These are phyloP conservation scores for Aquilaria agallochum DNA, from an alignment of 441 rosid species.

Conservation along the genomic window DNA sequence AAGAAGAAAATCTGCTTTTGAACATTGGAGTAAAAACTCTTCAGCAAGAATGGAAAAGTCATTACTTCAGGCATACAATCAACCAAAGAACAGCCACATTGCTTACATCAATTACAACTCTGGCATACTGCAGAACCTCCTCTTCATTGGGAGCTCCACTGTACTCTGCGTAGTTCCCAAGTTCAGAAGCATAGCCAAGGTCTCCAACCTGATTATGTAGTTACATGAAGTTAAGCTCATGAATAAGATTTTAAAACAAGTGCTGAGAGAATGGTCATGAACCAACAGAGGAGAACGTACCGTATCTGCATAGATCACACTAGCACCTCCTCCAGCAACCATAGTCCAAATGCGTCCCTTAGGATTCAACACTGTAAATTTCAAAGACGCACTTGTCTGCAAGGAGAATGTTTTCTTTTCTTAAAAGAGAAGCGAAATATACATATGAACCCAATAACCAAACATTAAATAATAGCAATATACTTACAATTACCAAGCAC, in stretches of 20 bases:
- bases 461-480: too few species aligned
- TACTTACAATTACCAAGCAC: background rate
- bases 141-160: conserved; percentile 98
- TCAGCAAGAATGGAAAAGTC: background rate
- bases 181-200: conserved; percentile 66
- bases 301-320: conserved; percentile 95
- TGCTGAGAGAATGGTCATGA: conserved; percentile 1
- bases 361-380: conserved; percentile 95
- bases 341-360: conserved; percentile 95
- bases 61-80: background rate
- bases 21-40: background rate
- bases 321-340: conserved; percentile 99
- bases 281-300: conserved; percentile 28
- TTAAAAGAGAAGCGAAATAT: too few species aligned
- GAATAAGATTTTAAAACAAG: background rate
- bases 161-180: conserved; percentile 75
- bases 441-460: too few species aligned
- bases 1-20: background rate
- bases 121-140: conserved; percentile 92
- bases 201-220: conserved; percentile 52
- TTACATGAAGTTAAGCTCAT: conserved; percentile 2
- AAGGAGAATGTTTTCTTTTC: conserved; percentile 11
- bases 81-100: background rate
- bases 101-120: conserved; percentile 91
- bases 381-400: conserved; percentile 95